These are phyloP conservation scores for Starmerella stellata DNA, from an alignment of 805 yeast species.

Conservation along the genomic window DNA sequence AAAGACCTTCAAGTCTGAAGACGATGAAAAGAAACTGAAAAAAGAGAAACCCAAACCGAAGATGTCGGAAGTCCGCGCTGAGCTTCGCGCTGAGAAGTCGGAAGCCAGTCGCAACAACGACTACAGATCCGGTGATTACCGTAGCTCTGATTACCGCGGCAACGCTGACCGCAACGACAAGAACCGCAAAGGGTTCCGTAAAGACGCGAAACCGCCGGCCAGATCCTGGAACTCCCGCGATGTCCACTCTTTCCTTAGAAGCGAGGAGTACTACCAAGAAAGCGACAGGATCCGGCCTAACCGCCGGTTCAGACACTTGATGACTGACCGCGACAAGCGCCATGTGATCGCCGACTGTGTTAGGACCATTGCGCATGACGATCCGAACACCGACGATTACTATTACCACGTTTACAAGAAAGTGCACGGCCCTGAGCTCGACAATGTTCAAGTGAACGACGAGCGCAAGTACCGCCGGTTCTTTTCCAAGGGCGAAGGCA, in stretches of 20 bases:
- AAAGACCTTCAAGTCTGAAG: no score
- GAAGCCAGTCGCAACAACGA: no score
- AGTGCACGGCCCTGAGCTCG: slow-evolving; percentile 29
- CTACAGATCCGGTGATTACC: no score
- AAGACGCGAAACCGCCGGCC: neutral
- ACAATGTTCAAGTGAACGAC: slow-evolving; percentile 2
- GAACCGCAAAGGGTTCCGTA: slow-evolving; percentile 6
- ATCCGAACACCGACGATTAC: slow-evolving; percentile 92
- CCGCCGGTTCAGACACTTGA: slow-evolving; percentile 56
- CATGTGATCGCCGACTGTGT: slow-evolving; percentile 85
- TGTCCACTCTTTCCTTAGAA: neutral
- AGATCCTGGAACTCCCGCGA: neutral
- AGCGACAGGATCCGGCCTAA: slow-evolving; percentile 13
- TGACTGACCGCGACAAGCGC: slow-evolving; percentile 95
- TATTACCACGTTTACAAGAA: slow-evolving; percentile 83
- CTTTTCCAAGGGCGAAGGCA: slow-evolving; percentile 39
- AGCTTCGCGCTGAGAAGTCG: no score
- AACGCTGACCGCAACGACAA: neutral
- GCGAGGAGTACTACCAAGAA: slow-evolving; percentile 10
- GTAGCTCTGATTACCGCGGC: no score
- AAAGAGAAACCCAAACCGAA: no score
- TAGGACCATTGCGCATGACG: slow-evolving; percentile 89
- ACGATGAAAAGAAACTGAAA: no score
- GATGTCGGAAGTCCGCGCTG: no score
- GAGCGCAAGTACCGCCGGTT: slow-evolving; percentile 42